Evolutionary conservation across 2,329 filamentous ascomycete species (phyloP).

Genomic region (Aspergillus japonicus): DNA sequence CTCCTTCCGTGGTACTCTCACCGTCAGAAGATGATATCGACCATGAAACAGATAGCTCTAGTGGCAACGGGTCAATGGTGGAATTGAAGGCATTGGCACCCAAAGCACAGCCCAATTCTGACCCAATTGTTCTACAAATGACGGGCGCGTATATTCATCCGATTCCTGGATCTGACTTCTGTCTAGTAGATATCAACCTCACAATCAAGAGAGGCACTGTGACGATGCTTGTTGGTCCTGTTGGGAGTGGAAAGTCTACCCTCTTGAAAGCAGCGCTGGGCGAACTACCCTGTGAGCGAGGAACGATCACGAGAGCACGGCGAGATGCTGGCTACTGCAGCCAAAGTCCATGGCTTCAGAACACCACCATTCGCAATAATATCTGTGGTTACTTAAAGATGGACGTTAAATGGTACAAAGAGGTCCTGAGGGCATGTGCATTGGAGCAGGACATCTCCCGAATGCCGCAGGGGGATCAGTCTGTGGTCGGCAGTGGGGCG

Average conservation of each 20-base stretch:
- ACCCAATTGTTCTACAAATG: background rate
- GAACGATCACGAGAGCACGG: background rate
- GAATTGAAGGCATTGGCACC: background rate
- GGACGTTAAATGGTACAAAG: conserved; percentile 63
- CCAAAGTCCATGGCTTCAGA: conserved; percentile 79
- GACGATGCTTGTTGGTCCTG: background rate
- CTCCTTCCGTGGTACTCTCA: background rate
- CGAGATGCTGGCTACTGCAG: background rate
- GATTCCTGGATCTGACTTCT: background rate
- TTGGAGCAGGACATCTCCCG: conserved; percentile 63
- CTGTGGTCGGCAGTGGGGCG: background rate
- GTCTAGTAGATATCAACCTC: background rate
- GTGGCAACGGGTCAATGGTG: background rate
- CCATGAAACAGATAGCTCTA: background rate
- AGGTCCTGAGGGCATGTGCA: conserved; percentile 69
- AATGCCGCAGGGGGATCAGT: background rate
- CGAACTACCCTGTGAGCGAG: background rate
- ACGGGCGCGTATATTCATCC: background rate
- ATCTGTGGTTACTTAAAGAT: conserved; percentile 64
- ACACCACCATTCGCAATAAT: conserved; percentile 71
- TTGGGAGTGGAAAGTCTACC: background rate
- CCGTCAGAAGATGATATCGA: background rate
- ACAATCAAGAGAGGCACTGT: background rate
- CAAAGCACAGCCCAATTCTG: background rate
- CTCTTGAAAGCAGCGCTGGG: background rate